Base-by-base conservation (phyloP, 331 rosid genomes). In the Rhamnella rubrinervis region DNA sequence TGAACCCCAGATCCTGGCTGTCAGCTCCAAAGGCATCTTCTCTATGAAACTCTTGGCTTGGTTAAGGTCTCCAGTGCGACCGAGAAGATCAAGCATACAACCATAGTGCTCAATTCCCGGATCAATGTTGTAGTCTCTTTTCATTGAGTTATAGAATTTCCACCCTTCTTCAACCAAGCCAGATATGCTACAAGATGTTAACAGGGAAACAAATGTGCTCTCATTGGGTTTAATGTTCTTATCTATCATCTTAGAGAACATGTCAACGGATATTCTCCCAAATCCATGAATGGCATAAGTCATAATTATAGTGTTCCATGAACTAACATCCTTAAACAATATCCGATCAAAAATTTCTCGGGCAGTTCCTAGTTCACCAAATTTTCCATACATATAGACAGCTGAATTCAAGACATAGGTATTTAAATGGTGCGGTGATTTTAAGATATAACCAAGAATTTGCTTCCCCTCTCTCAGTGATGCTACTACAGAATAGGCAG, bases 1-100 rank as follows among this genome's bases (percentile, higher is more conserved):
- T 1, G 90, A 83, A 9, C 90, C 93, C 90, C 90, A 88, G 25
- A 85, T 83, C 61, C 84, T 61, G 21, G 87, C 90, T 8, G 87
- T 79, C 20, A 85, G 84, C 38, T 31, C 62, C 78, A 88, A 44
- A 17, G 84, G 74, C 80, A 83, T 81, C 73, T 77, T 78, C 6
- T 83, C 75, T 18, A 88, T 77, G 59, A 88, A 85, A 28, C 26
- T 61, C 81, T 75, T 70, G 75, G 93, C 90, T 77, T 13, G 70
- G 23, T 79, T 78, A 35, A 85, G 65, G 44, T 85, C 61, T 4
- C 88, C 84, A 3, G 75, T 58, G 31, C 81, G 80, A 14, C 90
- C 85, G 53, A 88, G 44, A 47, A 85, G 87, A 72, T 88, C 91
- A 10, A 85, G 68, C 79, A 85, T 77, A 74, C 90, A 85, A 31